phyloP scores from a whole-genome alignment of 176 grass and related monocot species.

The Tuctoria greenei region DNA sequence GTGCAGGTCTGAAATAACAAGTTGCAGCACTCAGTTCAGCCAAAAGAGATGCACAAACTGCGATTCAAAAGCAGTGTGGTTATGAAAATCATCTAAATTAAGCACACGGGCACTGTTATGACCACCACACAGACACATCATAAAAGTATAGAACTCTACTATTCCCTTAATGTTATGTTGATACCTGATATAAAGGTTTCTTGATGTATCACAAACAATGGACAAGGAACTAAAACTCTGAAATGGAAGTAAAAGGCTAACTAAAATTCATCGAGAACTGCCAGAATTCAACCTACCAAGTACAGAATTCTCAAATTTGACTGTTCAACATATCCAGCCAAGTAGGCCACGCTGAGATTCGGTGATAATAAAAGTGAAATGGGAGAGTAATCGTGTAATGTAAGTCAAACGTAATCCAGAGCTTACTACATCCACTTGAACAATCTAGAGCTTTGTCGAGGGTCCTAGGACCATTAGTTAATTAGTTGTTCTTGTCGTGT shows the following conservation, averaged over 20 bases:
- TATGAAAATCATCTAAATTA: constrained; percentile 22
- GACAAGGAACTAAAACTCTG: background rate
- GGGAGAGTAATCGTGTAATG: constrained; percentile 6
- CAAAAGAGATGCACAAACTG: background rate
- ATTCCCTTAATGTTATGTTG: background rate
- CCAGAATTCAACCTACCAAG: background rate
- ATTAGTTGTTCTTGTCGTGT: constrained; percentile 24
- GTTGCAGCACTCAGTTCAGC: background rate
- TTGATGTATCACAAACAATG: background rate
- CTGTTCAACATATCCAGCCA: no score
- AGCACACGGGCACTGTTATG: background rate
- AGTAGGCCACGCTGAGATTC: background rate
- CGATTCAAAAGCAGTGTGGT: background rate
- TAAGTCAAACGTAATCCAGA: constrained; percentile 29
- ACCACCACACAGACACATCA: background rate
- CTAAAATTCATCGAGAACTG: background rate
- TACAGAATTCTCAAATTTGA: no score
- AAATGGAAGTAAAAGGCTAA: background rate
- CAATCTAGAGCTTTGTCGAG: constrained; percentile 10
- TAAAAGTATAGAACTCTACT: no score
- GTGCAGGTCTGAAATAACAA: constrained; percentile 16
- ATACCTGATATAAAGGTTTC: background rate
- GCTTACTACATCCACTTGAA: constrained; percentile 10
- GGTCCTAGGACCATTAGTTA: constrained; percentile 9
- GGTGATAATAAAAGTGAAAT: constrained; percentile 4